Percentiles rank a stretch among this genome's conserved stretches.
phyloP scores from a whole-genome alignment of 176 grass and related monocot genomes.

The Canna indica region DNA sequence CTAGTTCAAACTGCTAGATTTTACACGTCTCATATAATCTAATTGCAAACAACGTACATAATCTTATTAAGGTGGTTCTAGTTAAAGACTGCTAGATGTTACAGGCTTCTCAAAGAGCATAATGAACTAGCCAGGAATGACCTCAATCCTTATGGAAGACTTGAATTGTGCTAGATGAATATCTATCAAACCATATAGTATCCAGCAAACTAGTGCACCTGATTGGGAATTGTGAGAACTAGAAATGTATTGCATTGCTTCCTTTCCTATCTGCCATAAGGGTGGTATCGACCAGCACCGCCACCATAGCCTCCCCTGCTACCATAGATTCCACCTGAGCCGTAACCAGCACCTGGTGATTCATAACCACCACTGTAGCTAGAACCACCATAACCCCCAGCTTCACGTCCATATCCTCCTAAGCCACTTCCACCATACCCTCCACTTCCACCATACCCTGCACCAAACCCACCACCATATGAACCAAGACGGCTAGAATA shows the following conservation, averaged over 20 bases:
- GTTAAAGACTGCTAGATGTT: conserved; percentile 9
- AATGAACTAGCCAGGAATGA: conserved; percentile 1
- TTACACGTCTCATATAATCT: not conserved
- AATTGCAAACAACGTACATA: conserved; percentile 1
- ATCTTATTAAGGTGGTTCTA: conserved; percentile 1
- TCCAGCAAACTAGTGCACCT: conserved; percentile 15
- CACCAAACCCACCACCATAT: conserved; percentile 58
- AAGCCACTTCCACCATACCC: conserved; percentile 40
- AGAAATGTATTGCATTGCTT: not conserved
- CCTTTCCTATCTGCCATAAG: conserved; percentile 48
- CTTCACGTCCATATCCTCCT: conserved; percentile 35
- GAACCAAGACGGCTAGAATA: conserved; percentile 48
- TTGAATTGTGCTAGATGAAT: not conserved
- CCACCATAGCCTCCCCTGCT: conserved; percentile 40
- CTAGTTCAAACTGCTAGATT: not conserved
- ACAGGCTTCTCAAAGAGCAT: not conserved
- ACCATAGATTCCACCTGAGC: conserved; percentile 28
- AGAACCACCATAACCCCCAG: conserved; percentile 36
- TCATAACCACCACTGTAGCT: conserved; percentile 25
- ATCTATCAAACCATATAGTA: not conserved
- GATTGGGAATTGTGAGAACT: conserved; percentile 16
- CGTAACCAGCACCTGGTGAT: conserved; percentile 41
- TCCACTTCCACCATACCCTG: conserved; percentile 37
- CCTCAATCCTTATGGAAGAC: not conserved
- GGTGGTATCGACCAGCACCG: conserved; percentile 63